Evolutionary conservation across 106 monocot species (phyloP), one percentile per base, ranked within the genome.

Genomic region (Allium sativum): DNA sequence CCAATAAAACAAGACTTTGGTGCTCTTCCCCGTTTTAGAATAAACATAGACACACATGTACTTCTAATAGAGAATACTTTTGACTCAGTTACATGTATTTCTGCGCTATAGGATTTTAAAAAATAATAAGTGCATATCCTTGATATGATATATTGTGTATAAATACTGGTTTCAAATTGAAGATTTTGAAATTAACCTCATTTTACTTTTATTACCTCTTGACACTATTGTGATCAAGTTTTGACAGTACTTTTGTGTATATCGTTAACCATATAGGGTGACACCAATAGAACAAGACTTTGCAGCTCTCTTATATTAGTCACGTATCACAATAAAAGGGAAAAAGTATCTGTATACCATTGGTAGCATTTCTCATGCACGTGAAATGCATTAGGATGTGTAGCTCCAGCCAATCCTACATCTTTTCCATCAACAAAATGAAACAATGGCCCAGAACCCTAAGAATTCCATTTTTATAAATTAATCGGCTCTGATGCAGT

Each of bases 361-460:
- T 72, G 47, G 9, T 64, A 48, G 72, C 72, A 72, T 65, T 47
- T 64, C 21, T 42, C 14, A 40, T 72, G 72, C 56, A 72, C 72
- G 57, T 72, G 64, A 8, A 72, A 12, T 53, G 63, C 63, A 63
- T 62, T 47, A 1, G 63, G 22, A 7, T 72, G 64, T 12, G 48
- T 56, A 13, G 57, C 47, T 65, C 65, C 56, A 56, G 56, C 56
- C 31, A 19, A 22, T 48, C 13, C 48, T 48, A 72, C 18, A 42
- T 7, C 62, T 57, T 41, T 16, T 48, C 55, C 72, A 72, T 72
- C 57, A 40, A 72, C 20, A 48, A 46, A 58, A 57, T 72, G 72
- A 9, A 72, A 42, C 72, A 72, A 64, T 48, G 56, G 13, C 55
- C 72, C 72, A 58, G 72, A 48, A 48, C 56, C 64, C 72, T 72